phyloP scores from a whole-genome alignment of 495 filamentous ascomycete species.

The Physcia stellaris region DNA sequence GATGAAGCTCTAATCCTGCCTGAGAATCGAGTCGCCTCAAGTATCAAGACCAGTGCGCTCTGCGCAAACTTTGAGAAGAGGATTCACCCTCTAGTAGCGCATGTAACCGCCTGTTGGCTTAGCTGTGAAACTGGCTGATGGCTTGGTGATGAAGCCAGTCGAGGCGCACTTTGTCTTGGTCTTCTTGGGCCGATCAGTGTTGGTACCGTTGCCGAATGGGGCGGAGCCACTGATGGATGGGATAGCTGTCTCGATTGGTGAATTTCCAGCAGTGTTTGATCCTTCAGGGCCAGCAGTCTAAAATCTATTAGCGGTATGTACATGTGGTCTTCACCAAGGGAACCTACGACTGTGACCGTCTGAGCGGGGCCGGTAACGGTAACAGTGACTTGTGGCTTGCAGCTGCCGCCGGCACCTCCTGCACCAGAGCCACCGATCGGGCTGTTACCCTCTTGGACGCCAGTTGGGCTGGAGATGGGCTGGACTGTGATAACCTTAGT shows the following conservation, averaged over 20 bases:
- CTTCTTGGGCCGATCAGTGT: constrained; percentile 13
- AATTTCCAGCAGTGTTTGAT: not conserved
- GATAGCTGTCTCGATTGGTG: constrained; percentile 3
- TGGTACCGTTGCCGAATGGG: constrained; percentile 26
- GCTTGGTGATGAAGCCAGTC: constrained; percentile 26
- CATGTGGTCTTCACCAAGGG: too few relatives aligned
- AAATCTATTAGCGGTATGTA: too few relatives aligned
- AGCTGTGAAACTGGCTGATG: constrained; percentile 6
- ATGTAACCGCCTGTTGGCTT: constrained; percentile 7
- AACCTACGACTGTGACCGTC: constrained; percentile 32
- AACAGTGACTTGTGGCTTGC: constrained; percentile 19
- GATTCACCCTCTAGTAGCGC: too few relatives aligned
- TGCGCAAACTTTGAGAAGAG: too few relatives aligned
- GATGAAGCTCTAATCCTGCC: too few relatives aligned
- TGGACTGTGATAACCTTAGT: constrained; percentile 2
- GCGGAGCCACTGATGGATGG: constrained; percentile 16
- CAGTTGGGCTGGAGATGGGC: not conserved
- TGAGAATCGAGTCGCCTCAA: too few relatives aligned
- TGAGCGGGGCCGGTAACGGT: constrained; percentile 25
- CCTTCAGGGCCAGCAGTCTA: too few relatives aligned
- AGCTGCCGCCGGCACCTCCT: not conserved
- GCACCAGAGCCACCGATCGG: constrained; percentile 1
- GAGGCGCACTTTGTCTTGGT: constrained; percentile 21
- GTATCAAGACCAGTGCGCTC: too few relatives aligned
- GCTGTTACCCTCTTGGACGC: not conserved